Percentiles rank a stretch among this genome's conserved stretches.
These are phyloP conservation scores for Talaromyces sp. DNA, from an alignment of 2,329 filamentous ascomycete species.

Conservation along the genomic window DNA sequence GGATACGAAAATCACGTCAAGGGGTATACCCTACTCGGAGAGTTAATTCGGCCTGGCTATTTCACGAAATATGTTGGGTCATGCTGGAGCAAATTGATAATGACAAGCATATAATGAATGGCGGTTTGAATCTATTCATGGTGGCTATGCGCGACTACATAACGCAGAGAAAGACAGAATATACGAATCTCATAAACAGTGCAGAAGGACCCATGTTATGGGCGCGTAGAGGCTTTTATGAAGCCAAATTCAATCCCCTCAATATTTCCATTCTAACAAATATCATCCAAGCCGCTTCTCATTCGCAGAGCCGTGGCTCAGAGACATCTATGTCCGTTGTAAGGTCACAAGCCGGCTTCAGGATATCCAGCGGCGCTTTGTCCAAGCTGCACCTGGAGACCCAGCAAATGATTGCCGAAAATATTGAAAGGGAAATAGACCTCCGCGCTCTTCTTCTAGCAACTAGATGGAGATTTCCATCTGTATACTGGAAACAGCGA, in stretches of 20 bases:
- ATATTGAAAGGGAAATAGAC: neutral
- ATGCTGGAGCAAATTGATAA: neutral
- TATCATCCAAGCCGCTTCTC: neutral
- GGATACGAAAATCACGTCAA: neutral
- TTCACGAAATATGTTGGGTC: conserved; percentile 6
- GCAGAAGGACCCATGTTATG: neutral
- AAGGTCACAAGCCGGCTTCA: neutral
- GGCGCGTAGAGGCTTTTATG: neutral
- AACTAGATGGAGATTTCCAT: neutral
- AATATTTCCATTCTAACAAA: neutral
- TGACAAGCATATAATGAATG: neutral
- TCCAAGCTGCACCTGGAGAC: neutral
- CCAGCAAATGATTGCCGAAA: neutral
- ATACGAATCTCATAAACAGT: neutral
- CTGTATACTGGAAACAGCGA: neutral
- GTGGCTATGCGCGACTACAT: neutral
- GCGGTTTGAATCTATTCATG: neutral
- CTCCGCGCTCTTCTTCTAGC: neutral
- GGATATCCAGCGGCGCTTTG: neutral
- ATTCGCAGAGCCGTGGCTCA: neutral
- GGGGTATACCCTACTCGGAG: neutral
- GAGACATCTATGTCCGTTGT: neutral
- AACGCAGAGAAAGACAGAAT: neutral
- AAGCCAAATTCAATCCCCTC: neutral
- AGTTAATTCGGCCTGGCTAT: neutral